Conservation (phyloP, 1,139 yeast genomes). For the Saccharomyces hybrid region DNA sequence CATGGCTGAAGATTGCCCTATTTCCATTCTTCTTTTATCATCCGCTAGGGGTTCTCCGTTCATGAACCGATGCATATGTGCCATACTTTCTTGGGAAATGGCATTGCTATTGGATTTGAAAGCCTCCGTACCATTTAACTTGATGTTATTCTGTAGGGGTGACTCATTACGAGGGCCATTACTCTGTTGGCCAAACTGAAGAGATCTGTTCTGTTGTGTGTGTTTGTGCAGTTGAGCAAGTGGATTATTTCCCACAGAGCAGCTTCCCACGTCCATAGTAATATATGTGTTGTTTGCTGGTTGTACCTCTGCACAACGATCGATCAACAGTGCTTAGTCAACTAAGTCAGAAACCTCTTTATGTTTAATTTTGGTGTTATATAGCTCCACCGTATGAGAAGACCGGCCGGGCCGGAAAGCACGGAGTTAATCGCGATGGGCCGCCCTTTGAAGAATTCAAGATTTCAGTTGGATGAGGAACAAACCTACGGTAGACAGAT, state of each 20-base stretch:
- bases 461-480: too few species aligned
- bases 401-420: not conserved
- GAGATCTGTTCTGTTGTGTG: slow-evolving; percentile 35
- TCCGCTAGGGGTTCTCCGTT: not conserved
- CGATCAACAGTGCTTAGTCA: not conserved
- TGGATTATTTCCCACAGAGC: slow-evolving; percentile 76
- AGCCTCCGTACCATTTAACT: not conserved
- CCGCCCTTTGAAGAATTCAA: not conserved
- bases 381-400: not conserved
- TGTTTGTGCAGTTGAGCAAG: slow-evolving; percentile 57
- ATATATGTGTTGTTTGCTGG: not conserved
- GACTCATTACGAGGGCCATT: not conserved
- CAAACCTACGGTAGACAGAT: too few species aligned
- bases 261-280: slow-evolving; percentile 49
- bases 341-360: not conserved
- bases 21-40: slow-evolving; percentile 5
- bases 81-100: slow-evolving; percentile 4
- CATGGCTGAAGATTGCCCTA: slow-evolving; percentile 10
- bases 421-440: not conserved
- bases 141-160: not conserved
- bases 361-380: not conserved
- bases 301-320: not conserved
- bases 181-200: not conserved
- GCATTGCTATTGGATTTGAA: slow-evolving; percentile 1
- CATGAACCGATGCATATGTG: slow-evolving; percentile 6